Conservation (phyloP, 2,329 filamentous ascomycete genomes). For the Colletotrichum sp. region DNA sequence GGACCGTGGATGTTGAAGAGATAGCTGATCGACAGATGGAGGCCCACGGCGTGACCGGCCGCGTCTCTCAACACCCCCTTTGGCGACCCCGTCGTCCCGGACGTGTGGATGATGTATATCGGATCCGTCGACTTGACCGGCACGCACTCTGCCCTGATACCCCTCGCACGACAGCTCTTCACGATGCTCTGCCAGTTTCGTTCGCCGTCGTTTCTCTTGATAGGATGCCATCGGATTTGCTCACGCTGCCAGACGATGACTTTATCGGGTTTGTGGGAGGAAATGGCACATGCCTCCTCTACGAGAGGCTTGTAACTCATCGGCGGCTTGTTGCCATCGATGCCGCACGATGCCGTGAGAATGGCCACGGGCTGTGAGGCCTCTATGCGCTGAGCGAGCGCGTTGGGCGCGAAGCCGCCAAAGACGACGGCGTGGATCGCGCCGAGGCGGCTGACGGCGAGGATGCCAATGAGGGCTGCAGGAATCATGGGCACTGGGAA, state of each 20-base stretch:
- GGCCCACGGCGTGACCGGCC: constrained; percentile 84
- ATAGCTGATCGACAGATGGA: constrained; percentile 83
- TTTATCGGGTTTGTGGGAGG: constrained; percentile 73
- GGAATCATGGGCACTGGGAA: constrained; percentile 90
- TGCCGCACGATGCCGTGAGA: constrained; percentile 89
- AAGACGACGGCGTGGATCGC: constrained; percentile 93
- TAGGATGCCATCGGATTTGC: constrained; percentile 73
- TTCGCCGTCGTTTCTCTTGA: constrained; percentile 72
- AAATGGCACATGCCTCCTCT: constrained; percentile 71
- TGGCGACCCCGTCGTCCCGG: constrained; percentile 79
- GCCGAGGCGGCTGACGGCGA: constrained; percentile 81
- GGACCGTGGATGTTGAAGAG: constrained; percentile 84
- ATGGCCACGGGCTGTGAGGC: constrained; percentile 77
- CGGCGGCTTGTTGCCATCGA: constrained; percentile 84
- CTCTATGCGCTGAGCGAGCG: constrained; percentile 88
- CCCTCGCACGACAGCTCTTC: constrained; percentile 70
- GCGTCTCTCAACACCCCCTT: constrained; percentile 86
- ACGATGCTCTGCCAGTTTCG: constrained; percentile 81
- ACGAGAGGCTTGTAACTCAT: constrained; percentile 80
- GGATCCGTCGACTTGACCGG: constrained; percentile 79
- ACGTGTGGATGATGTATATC: constrained; percentile 92
- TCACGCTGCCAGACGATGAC: constrained; percentile 87
- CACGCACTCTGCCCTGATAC: constrained; percentile 74
- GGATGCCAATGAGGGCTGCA: constrained; percentile 82
- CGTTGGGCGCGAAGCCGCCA: constrained; percentile 83